Evolutionary conservation across 1,284 basidiomycete genomes (phyloP), one percentile per base, ranked within the genome.

Genomic region (Sparassis latifolia): DNA sequence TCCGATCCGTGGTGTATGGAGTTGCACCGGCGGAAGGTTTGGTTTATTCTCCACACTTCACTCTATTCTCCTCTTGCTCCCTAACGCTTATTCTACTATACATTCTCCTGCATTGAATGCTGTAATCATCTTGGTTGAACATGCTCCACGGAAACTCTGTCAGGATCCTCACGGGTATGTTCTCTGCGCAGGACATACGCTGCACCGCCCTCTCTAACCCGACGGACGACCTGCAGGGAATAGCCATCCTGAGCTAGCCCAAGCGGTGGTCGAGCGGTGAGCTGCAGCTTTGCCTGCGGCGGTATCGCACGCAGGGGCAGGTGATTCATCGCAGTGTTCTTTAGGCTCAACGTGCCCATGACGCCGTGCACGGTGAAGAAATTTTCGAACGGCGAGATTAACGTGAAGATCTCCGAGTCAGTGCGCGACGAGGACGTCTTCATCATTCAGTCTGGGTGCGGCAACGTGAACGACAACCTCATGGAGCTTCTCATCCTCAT

Each of bases 391-490:
- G 90, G 89, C 65, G 95, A 96, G 77, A 90, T 89, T 65, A 89
- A 86, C 67, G 90, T 94, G 67, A 91, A 92, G 72, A 93, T 95
- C 59, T 79, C 89, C 58, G 91, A 96, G 71, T 97, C 92, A 45
- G 89, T 99, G 47, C 89, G 96, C 52, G 96, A 99, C 69, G 94
- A 97, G 73, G 94, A 97, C 66, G 92, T 96, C 33, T 97, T 96
- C 76, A 96, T 97, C 74, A 80, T 97, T 62, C 94, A 97, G 72
- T 87, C 86, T 6, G 85, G 85, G 30, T 87, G 80, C 69, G 70
- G 72, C 63, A 86, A 90, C 62, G 85, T 86, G 60, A 89, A 90
- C 66, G 89, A 92, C 71, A 84, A 87, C 68, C 76, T 92, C 56
- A 92, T 92, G 91, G 90, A 93, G 67, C 89, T 94, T 54, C 84